Base-by-base conservation (phyloP, 306 rosid genomes). In the Cucurbita maxima region DNA sequence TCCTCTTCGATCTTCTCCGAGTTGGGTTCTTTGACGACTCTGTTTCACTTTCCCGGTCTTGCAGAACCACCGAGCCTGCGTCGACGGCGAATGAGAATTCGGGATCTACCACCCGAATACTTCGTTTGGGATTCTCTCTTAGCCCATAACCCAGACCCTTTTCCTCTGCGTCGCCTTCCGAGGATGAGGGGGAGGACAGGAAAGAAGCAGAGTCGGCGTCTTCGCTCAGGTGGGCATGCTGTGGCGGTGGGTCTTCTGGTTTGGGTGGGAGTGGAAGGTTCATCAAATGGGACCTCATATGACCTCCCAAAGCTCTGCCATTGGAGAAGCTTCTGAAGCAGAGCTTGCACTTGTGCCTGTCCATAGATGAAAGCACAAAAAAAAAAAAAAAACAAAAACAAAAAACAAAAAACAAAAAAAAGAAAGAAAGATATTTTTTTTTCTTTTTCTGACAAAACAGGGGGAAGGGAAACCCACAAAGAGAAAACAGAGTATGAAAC, bases 211-310 rank as follows among this genome's bases (percentile, higher is more conserved):
- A 86, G n/a, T 86, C 87, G 14, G 82, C 82, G 40, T 82, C 88
- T 44, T 86, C 86, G 57, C 85, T 80, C 53, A 82, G 89, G 50
- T 82, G 84, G 25, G 18, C 7, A 7, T 41, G 69, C 2, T 15
- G 6, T 14, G 76, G 53, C 13, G 54, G 36, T 22, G 75, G 59
- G 1, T 58, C 79, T 47, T 71, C 81, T 68, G 57, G 83, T 58
- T 87, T 36, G 69, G 64, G 3, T 57, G 87, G 88, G 59, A 86
- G 16, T 0, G 87, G 89, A 45, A 89, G 94, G 86, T 84, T 86
- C 91, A 86, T 71, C 96, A 94, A 81, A 78, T 94, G 97, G 79
- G 99, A 94, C 89, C 99, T 85, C 99, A 94, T 91, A 83, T 94
- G 99, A 75, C 97, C 99, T 10, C 99, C 99, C 50, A 89, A 81